Conservation (phyloP, 2,329 filamentous ascomycete species). For the Fusarium sp. region DNA sequence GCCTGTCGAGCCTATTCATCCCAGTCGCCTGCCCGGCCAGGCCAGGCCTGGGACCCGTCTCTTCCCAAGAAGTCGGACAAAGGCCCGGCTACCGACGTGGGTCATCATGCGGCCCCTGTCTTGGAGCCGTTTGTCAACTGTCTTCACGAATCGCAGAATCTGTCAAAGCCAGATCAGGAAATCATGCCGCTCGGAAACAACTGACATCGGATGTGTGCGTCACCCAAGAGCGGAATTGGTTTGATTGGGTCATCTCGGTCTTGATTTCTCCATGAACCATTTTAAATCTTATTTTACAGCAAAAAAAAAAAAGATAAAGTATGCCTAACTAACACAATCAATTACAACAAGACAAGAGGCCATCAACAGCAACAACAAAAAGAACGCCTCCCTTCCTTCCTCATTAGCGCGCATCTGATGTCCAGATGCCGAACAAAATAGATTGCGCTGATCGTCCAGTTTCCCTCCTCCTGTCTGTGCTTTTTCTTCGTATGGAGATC, state of each 20-base stretch:
- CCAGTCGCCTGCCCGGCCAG: background rate
- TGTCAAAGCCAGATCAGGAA: constrained; percentile 31
- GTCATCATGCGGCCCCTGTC: constrained; percentile 32
- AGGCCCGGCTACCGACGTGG: constrained; percentile 26
- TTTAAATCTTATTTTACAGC: constrained; percentile 37
- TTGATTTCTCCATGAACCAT: constrained; percentile 23
- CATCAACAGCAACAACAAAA: constrained; percentile 26
- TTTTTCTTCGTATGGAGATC: constrained; percentile 21
- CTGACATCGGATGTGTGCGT: constrained; percentile 2
- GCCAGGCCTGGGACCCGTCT: background rate
- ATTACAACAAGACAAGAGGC: constrained; percentile 33
- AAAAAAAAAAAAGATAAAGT: constrained; percentile 15
- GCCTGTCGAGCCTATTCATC: constrained; percentile 16
- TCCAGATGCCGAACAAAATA: constrained; percentile 19
- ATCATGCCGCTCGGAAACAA: constrained; percentile 16
- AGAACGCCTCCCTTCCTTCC: constrained; percentile 39
- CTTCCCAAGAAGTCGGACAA: constrained; percentile 33
- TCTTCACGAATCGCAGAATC: constrained; percentile 19
- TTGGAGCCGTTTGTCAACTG: constrained; percentile 21
- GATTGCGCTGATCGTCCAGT: constrained; percentile 20
- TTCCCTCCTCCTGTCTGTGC: constrained; percentile 29
- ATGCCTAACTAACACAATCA: constrained; percentile 13
- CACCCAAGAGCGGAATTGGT: background rate
- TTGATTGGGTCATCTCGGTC: constrained; percentile 8
- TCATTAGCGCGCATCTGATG: constrained; percentile 18